phyloP scores from a whole-genome alignment of 208 protist genomes.

The Trypanosoma lewisi region DNA sequence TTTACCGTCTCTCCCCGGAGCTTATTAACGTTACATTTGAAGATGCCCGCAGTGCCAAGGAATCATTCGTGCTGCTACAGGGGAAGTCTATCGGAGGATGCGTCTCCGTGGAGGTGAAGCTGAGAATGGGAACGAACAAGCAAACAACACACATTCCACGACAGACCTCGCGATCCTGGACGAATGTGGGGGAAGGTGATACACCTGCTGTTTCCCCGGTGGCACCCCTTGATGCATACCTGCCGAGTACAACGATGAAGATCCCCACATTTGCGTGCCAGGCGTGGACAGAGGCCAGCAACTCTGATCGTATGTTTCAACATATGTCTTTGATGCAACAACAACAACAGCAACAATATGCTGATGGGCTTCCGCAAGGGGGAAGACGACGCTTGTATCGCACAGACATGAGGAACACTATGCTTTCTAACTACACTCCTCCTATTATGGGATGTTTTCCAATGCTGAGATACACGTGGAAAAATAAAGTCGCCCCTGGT shows the following conservation, averaged over 20 bases:
- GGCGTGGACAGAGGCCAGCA: not conserved
- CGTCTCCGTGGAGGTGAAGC: constrained; percentile 2
- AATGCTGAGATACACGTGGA: constrained; percentile 3
- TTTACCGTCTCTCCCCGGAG: not conserved
- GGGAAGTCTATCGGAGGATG: constrained; percentile 12
- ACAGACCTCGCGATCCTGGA: no score
- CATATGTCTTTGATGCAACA: not conserved
- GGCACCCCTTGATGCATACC: not conserved
- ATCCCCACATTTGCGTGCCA: not conserved
- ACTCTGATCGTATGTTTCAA: not conserved
- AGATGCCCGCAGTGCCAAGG: constrained; percentile 10
- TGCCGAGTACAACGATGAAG: not conserved
- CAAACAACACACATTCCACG: not conserved
- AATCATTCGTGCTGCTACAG: constrained; percentile 10
- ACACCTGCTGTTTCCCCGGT: not conserved
- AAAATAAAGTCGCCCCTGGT: no score
- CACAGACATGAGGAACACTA: not conserved
- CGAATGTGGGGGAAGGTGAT: not conserved
- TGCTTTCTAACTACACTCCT: not conserved
- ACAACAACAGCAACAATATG: not conserved
- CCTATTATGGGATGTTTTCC: not conserved
- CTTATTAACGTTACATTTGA: constrained; percentile 14
- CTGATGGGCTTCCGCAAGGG: not conserved
- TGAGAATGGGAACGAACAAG: constrained; percentile 8
- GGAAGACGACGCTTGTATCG: not conserved